Base-by-base conservation (phyloP, 108 stramenopile genomes). In the Skeletonema potamos region DNA sequence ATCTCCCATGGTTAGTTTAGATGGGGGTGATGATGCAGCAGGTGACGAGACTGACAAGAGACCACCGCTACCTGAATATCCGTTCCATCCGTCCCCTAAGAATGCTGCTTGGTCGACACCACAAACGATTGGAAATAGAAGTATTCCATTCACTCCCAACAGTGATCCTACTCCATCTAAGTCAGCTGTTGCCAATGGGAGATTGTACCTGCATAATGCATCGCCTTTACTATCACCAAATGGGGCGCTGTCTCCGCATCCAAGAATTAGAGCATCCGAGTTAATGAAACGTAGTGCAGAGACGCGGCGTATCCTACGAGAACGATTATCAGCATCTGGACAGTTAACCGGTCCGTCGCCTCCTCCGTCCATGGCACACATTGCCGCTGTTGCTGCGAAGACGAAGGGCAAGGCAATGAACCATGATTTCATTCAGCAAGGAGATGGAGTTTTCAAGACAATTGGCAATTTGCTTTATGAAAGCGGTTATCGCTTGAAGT, bases 401-500 rank as follows among this genome's bases (percentile, higher is more conserved):
- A 64, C 58, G n/a, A 32, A 24, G 13, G 58, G 26, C 1, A 11
- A 17, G 30, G 46, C 9, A 0, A 58, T 54, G 43, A 64, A 72
- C 39, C 33, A 55, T 58, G 72, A 73, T 58, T 62, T 67, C 54
- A 79, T 62, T 56, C 78, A 68, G 6, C 78, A 79, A 58, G 72
- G 72, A 56, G 22, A 2, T 6, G 78, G 62, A 7, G 82, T 71
- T 27, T 87, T 73, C 65, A 58, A 72, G 13, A 48, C 74, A 12
- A 85, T 85, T 10, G 77, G 76, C 0, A 81, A 82, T 36, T 32
- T 86, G 1, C 62, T 93, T 39, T 67, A 82, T 36, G 86, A 82
- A 26, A 90, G 89, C 82, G 92, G 87, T 3, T 65, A 70, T 54
- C 82, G 85, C 43, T 65, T 93, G 65, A 67, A 85, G 3, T 64